Base-by-base conservation (phyloP, 169 alveolate genomes). In the Plasmodium sp. region DNA sequence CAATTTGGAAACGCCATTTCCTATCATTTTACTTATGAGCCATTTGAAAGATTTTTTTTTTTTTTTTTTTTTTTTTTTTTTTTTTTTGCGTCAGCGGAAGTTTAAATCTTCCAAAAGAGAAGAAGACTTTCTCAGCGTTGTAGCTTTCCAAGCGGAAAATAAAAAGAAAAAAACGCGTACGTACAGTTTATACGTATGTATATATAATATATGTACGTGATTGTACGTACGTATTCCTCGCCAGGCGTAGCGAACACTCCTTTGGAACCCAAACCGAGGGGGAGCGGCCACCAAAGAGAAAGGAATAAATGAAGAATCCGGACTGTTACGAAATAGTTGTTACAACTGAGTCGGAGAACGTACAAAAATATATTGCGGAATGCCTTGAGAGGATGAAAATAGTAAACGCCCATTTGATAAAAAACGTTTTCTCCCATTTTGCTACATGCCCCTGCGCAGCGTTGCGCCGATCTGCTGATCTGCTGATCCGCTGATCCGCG, bases 321-420 rank as follows among this genome's bases (percentile, higher is more conserved):
- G 43, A 27, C 27, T 74, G 22, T 16, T 74, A 73, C 31, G 54
- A 74, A 84, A 45, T 84, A 84, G 7, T 84, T 31, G 27, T 84
- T 14, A 75, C 33, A 16, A 72, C 81, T 18, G 58, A 84, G 43
- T 45, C 93, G 9, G 56, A 36, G 41, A 27, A 84, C 34, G 39
- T 84, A 18, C 84, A 84, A 31, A 84, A 84, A 18, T 54, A 84
- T 62, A 51, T 84, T 34, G 48, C 77, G n/a, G 58, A 39, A 5
- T 84, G 93, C 54, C 18, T 74, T 48, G 84, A 84, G 39, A 56
- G 18, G 22, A 31, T 84, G 84, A 84, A 74, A 84, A 39, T n/a
- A 75, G 93, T 84, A 84, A 84, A 62, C 36, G 10, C n/a, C 75
- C 10, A n/a, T 62, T 62, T 27, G 12, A 27, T 62, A 62, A 1